Base-by-base conservation (phyloP, 192 early-diverging fungal genomes). In the Geranomyces michiganensis region DNA sequence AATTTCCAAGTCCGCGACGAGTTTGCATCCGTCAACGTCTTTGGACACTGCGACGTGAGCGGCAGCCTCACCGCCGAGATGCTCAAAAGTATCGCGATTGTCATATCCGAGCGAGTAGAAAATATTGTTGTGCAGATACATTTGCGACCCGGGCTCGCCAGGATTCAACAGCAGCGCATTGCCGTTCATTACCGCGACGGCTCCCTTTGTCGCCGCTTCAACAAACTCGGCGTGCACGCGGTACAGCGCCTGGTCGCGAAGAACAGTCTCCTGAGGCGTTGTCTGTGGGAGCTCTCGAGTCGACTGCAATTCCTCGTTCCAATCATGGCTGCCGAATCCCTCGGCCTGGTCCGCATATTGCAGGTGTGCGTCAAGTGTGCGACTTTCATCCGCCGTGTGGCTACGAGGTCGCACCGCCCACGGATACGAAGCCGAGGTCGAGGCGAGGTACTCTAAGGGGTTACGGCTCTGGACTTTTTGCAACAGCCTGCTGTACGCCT, bases 231-330 rank as follows among this genome's bases (percentile, higher is more conserved):
- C 82, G 74, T 96, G 89, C 62, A 89, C 85, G 72, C 91, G 91
- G 85, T 89, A 89, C 53, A 97, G 70, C 60, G 92, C 85, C 43
- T 91, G 87, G 71, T 97, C 93, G 48, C 95, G 90, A 74, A 90
- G 72, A 7, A 97, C 91, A 9, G 90, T 87, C 72, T 99, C 95
- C 65, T 90, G 91, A 9, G 92, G 78, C 49, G 85, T 90, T 43
- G 56, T 62, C 19, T 87, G 81, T 3, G 95, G 94, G 67, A 97
- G 84, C 68, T 95, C 93, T 36, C 92, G 88, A 36, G 92, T 90
- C 15, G 88, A 85, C 81, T 96, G 94, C 29, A 96, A 75, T 76
- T 99, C 96, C 67, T 99, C 96, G 78, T 99, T 98, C 96, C 96
- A 99, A 73, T 98, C 96, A 56, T 93, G 92, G 31, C 87, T 82